Conservation (phyloP, 495 filamentous ascomycete genomes). For the Daldinia loculata region DNA sequence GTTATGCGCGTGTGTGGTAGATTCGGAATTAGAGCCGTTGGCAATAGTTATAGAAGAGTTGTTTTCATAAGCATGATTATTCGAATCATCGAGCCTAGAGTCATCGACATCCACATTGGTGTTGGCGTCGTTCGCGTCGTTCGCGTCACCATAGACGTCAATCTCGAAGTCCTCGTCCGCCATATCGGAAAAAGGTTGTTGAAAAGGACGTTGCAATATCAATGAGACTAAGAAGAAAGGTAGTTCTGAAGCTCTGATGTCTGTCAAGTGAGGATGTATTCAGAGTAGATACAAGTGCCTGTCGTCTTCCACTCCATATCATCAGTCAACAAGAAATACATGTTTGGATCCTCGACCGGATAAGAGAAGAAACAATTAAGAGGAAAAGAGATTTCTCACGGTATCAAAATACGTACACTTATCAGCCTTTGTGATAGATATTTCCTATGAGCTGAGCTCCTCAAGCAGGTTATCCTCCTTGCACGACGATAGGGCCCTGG, state of each 20-base stretch:
- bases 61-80: constrained; percentile 47
- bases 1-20: constrained; percentile 36
- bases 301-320: constrained; percentile 45
- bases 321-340: constrained; percentile 49
- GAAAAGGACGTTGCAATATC: constrained; percentile 41
- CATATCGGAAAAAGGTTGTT: constrained; percentile 61
- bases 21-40: constrained; percentile 47
- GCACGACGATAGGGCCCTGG: constrained; percentile 26
- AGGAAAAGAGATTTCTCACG: constrained; percentile 48
- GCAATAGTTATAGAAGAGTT: constrained; percentile 53
- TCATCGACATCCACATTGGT: constrained; percentile 55
- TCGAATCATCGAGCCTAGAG: constrained; percentile 56
- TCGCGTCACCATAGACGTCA: constrained; percentile 91
- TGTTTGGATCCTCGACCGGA: constrained; percentile 31
- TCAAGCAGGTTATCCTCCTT: constrained; percentile 20
- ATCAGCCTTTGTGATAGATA: constrained; percentile 39
- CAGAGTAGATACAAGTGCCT: constrained; percentile 49
- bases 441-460: constrained; percentile 16
- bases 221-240: constrained; percentile 42
- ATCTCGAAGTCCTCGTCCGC: constrained; percentile 97
- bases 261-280: constrained; percentile 47
- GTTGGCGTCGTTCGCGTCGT: constrained; percentile 58
- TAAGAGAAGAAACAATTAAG: constrained; percentile 20
- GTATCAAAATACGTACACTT: constrained; percentile 60
- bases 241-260: constrained; percentile 22